Conservation (phyloP, 73 alveolate genomes). For the Uronychia binucleata region DNA sequence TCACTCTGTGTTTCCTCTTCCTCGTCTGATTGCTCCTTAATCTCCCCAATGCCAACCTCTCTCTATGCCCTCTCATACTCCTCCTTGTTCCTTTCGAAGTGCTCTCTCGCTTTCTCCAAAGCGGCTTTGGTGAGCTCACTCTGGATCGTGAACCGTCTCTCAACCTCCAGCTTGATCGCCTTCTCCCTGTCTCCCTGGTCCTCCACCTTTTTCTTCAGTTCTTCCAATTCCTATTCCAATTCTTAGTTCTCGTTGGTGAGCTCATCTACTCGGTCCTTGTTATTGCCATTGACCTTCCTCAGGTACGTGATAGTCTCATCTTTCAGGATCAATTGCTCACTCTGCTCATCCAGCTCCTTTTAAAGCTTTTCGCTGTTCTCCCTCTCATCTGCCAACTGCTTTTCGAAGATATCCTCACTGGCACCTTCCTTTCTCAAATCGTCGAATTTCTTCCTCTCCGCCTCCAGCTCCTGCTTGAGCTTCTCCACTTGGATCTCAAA, state of each 20-base stretch:
- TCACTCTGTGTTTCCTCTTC: too few species aligned
- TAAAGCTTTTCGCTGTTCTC: background rate
- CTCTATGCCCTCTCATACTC: background rate
- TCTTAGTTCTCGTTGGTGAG: background rate
- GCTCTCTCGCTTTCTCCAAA: background rate
- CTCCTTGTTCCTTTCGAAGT: background rate
- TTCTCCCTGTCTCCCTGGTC: background rate
- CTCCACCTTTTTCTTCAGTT: background rate
- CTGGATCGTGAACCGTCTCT: background rate
- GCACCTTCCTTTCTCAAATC: background rate
- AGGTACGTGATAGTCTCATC: background rate
- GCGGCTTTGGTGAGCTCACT: background rate
- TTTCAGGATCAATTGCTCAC: background rate
- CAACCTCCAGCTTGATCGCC: background rate
- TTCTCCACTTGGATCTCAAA: background rate
- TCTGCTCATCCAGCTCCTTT: background rate
- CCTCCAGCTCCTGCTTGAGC: background rate
- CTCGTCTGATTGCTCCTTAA: too few species aligned
- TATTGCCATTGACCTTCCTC: background rate
- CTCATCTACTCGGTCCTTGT: background rate
- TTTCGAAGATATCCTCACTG: background rate
- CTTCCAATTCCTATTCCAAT: background rate
- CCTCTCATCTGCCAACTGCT: background rate
- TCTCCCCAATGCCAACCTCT: too few species aligned
- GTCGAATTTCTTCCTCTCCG: background rate